phyloP scores from a whole-genome alignment of 1,284 basidiomycete genomes.

The Coriolopsis trogii region DNA sequence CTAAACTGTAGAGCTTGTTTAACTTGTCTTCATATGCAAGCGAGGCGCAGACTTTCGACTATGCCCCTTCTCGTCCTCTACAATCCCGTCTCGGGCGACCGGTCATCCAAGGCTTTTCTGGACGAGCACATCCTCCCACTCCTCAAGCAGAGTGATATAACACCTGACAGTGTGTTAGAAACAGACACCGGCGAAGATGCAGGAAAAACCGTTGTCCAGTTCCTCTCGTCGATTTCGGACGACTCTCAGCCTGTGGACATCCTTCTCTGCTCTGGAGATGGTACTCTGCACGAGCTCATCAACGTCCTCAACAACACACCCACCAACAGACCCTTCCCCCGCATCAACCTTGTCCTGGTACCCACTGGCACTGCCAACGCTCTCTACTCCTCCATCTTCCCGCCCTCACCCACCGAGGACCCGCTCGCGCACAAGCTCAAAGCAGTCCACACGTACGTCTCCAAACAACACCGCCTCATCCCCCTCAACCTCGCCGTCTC shows the following conservation, averaged over 20 bases:
- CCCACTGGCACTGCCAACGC: slow-evolving; percentile 96
- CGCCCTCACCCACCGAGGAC: slow-evolving; percentile 35
- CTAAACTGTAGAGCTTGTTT: no score
- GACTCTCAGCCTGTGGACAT: slow-evolving; percentile 39
- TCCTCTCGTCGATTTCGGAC: slow-evolving; percentile 35
- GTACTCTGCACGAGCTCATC: slow-evolving; percentile 88
- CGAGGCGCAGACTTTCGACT: no score
- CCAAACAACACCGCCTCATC: slow-evolving; percentile 34
- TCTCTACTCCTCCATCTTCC: slow-evolving; percentile 73
- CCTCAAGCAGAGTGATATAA: slow-evolving; percentile 45
- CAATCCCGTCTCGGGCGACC: slow-evolving; percentile 52
- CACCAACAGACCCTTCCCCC: slow-evolving; percentile 15
- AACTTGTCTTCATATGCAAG: no score
- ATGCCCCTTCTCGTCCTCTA: slow-evolving; percentile 45
- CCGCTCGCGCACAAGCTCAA: slow-evolving; percentile 49
- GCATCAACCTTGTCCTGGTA: slow-evolving; percentile 54
- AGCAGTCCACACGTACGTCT: slow-evolving; percentile 54
- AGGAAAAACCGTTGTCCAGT: slow-evolving; percentile 51
- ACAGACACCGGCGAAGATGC: slow-evolving; percentile 64
- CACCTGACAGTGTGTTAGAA: slow-evolving; percentile 44
- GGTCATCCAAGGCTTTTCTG: slow-evolving; percentile 51
- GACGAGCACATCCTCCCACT: slow-evolving; percentile 64
- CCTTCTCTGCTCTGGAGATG: slow-evolving; percentile 83
- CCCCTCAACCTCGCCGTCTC: slow-evolving; percentile 65
- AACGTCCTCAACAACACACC: slow-evolving; percentile 51